Percentiles rank a stretch among this genome's conserved stretches.
These are phyloP conservation scores for Carex parvula DNA, from an alignment of 176 grass and related monocot species.

Conservation along the genomic window DNA sequence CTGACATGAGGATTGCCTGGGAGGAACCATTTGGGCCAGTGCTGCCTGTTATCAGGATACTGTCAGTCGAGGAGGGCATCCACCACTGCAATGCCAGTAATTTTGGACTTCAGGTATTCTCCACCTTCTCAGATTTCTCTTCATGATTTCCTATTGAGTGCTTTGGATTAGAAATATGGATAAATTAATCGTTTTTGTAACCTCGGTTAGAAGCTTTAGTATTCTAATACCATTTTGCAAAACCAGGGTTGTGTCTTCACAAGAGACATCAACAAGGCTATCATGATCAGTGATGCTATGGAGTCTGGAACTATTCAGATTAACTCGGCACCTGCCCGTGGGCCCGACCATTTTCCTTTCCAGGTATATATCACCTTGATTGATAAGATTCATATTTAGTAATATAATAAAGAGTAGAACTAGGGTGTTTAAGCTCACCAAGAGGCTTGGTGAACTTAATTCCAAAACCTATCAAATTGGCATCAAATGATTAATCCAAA, in stretches of 20 bases:
- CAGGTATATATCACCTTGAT: slow-evolving; percentile 43
- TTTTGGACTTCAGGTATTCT: slow-evolving; percentile 87
- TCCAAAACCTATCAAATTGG: no score
- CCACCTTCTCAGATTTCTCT: neutral
- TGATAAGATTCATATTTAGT: neutral
- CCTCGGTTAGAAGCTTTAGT: neutral
- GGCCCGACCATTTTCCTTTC: slow-evolving; percentile 96
- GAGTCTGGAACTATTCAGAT: slow-evolving; percentile 94
- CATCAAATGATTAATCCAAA: no score
- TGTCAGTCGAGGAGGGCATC: slow-evolving; percentile 77
- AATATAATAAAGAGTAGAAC: no score
- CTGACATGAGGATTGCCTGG: slow-evolving; percentile 99
- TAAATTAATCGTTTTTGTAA: neutral
- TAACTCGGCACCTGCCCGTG: slow-evolving; percentile 91
- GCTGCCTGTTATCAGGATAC: slow-evolving; percentile 89
- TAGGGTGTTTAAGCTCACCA: no score
- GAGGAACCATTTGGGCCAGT: slow-evolving; percentile 96
- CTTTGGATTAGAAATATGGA: neutral
- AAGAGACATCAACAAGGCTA: slow-evolving; percentile 92
- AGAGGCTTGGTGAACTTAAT: no score
- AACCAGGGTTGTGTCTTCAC: slow-evolving; percentile 90
- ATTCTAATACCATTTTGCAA: neutral
- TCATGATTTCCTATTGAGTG: neutral
- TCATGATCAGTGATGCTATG: slow-evolving; percentile 90
- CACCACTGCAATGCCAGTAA: slow-evolving; percentile 98